Evolutionary conservation across 1,284 basidiomycete species (phyloP), one percentile per base, ranked within the genome.

Genomic region (Pascua sp.): DNA sequence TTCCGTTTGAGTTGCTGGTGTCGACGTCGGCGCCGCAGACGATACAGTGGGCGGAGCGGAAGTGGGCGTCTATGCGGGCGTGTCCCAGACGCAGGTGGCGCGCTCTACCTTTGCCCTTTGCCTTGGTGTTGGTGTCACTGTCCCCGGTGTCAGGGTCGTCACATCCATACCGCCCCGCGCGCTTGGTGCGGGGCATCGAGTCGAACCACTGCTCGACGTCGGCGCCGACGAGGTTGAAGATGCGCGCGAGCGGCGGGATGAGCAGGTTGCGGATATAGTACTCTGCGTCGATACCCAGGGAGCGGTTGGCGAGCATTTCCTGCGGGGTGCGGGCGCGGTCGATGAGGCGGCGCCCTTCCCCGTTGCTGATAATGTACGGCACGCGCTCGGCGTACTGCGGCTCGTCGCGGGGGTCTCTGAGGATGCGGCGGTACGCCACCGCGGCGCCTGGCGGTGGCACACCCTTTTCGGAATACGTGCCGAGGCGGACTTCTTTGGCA

Each of bases 311-410:
- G 44, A 97, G 76, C 61, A 95, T 81, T 58, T 89, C 88, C 64
- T 88, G 81, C 0, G 93, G 93, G 42, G 85, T 83, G 45, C 90
- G 80, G 0, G 91, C 92, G 61, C 89, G 82, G 63, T 96, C 90
- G 17, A 90, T 87, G 12, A 98, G 81, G 51, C 87, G 83, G 1
- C 83, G 77, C 1, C 86, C 82, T 42, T 83, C 81, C 2, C 90
- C 87, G 48, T 80, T 86, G 75, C 82, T 80, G 55, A 98, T 90
- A 44, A 98, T 84, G 72, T 97, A 98, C 0, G 93, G 91, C 2
- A 98, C 85, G 32, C 95, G 85, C 70, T 98, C 94, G 13, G 89
- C 91, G 67, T 96, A 94, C 67, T 94, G 91, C 1, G 89, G 83
- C 70, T 96, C 92, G 59, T 87, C 84, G 36, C 87, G 84, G 1